Percentiles rank a stretch among this genome's conserved stretches.
phyloP scores from a whole-genome alignment of 257 asterid genomes.

The Hygrophila difformis region DNA sequence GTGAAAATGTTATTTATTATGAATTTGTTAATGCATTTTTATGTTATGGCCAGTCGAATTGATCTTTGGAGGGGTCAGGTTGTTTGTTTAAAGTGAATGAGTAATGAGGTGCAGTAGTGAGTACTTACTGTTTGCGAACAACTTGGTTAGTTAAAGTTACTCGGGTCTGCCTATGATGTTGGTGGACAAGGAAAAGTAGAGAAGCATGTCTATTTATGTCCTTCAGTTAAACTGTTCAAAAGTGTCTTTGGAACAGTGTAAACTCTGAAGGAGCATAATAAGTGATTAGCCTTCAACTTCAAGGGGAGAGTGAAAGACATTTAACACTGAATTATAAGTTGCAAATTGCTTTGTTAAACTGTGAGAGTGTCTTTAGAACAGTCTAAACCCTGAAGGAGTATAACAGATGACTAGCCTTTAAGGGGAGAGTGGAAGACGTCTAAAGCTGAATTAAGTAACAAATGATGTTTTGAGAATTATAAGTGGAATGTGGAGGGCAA shows the following conservation, averaged over 20 bases:
- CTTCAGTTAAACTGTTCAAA: too few relatives aligned
- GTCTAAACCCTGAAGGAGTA: background rate
- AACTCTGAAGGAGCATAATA: too few relatives aligned
- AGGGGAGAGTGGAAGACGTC: background rate
- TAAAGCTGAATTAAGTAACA: conserved; percentile 1
- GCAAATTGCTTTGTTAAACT: too few relatives aligned
- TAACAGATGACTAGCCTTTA: background rate
- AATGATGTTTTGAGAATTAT: conserved; percentile 2
- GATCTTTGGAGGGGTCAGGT: background rate
- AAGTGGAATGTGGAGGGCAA: too few relatives aligned
- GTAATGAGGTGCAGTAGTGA: background rate
- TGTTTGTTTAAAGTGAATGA: background rate
- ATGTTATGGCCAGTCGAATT: too few relatives aligned
- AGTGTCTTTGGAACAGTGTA: too few relatives aligned
- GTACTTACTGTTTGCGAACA: background rate
- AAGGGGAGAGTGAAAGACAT: too few relatives aligned
- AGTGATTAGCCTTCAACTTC: too few relatives aligned
- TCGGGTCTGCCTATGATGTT: background rate
- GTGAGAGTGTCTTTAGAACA: too few relatives aligned
- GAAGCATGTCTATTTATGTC: background rate
- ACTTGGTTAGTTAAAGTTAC: background rate
- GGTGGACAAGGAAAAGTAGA: background rate
- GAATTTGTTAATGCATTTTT: too few relatives aligned
- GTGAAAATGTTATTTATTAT: too few relatives aligned
- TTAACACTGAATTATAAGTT: too few relatives aligned